Conservation (phyloP, 2,329 filamentous ascomycete genomes). For the Zymoseptoria ardabiliae region DNA sequence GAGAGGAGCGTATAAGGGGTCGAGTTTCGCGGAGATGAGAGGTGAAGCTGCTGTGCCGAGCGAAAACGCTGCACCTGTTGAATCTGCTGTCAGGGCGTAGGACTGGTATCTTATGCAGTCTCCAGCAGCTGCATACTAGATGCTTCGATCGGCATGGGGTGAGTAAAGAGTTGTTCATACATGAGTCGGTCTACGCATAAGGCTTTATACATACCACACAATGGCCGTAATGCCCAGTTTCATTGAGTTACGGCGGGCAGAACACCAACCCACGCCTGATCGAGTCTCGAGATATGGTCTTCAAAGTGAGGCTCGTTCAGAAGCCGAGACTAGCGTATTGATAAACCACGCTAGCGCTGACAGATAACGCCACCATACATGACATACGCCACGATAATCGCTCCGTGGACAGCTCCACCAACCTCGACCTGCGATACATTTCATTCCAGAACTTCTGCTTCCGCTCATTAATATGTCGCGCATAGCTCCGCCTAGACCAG, state of each 20-base stretch:
- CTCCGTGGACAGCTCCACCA: not conserved
- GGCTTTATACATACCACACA: not conserved
- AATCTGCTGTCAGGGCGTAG: not conserved
- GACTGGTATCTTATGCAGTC: not conserved
- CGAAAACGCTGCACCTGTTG: not conserved
- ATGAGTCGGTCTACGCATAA: not conserved
- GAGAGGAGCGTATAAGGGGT: constrained; percentile 26
- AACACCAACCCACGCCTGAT: not conserved
- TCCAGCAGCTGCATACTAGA: not conserved
- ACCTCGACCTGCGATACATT: not conserved
- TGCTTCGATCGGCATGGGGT: not conserved
- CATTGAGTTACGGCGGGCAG: not conserved
- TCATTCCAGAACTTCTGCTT: not conserved
- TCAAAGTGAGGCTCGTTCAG: not conserved
- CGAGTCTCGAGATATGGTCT: not conserved
- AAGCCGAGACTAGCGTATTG: not conserved
- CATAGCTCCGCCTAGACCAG: not conserved
- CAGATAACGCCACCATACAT: not conserved
- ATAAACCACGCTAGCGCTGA: not conserved
- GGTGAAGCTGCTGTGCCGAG: constrained; percentile 6
- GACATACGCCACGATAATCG: not conserved
- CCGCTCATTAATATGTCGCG: not conserved
- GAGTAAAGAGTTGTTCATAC: not conserved
- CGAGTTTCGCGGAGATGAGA: constrained; percentile 23
- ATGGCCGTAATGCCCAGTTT: not conserved